Base-by-base conservation (phyloP, 148 eudicot genomes). In the Heliamphora exappendiculata region DNA sequence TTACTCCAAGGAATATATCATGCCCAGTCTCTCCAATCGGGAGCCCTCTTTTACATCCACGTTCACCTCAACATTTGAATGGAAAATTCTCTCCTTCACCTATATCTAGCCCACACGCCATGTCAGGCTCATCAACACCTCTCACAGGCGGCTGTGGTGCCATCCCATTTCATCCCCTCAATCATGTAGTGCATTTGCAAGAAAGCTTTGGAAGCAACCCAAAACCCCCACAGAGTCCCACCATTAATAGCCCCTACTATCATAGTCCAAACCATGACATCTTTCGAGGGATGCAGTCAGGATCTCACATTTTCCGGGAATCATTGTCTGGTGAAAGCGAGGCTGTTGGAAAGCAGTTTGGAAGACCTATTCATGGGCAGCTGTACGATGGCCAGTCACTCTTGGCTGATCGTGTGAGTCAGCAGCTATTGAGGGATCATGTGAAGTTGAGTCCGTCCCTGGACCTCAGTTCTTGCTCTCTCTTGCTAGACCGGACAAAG, bases 11-110 rank as follows among this genome's bases (percentile, higher is more conserved):
- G 81, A 86, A 92, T 72, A 88, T 94, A 78, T 94, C 99, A 42
- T 92, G 94, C 79, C 98, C 99, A 1, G 99, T 95, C 58, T 95
- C 99, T 57, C 99, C 99, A 39, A 89, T 91, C 37, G 97, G 99
- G 41, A 95, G 99, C 76, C 99, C 99, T 53, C 87, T 95, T 64
- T 66, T 91, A 60, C 81, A 91, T 78, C 82, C 98, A 70, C 82
- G 93, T 76, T 92, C 93, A 70, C 97, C 93, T 10, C 99, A 84
- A 73, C 92, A 87, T 60, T 73, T 89, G 62, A 91, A 82, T 60
- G 97, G 98, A 70, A 84, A 86, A 80, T 79, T 89, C 85, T 85
- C 98, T 59, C 98, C 98, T 3, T 93, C 98, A 4, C 93, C 97
- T 41, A 89, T 95, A 79, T 91, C 91, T 66, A 95, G 96, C 80